Conservation (phyloP, 1,139 yeast species). For the Blastobotrys apis region DNA sequence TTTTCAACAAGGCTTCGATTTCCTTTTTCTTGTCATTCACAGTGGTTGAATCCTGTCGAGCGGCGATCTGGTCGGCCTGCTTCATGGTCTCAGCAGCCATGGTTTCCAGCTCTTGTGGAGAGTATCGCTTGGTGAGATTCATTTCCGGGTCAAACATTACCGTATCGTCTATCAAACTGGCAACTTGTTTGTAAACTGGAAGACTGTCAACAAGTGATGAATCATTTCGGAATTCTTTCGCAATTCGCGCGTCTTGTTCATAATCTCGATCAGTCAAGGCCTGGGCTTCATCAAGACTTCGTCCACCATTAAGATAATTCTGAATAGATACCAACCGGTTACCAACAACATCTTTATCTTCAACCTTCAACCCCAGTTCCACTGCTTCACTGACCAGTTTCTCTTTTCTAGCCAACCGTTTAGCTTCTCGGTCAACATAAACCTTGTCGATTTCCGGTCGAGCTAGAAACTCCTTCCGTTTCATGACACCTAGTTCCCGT, state of each 20-base stretch:
- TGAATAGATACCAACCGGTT: slow-evolving; percentile 44
- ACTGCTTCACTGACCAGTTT: slow-evolving; percentile 28
- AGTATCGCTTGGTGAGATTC: slow-evolving; percentile 21
- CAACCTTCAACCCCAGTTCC: slow-evolving; percentile 29
- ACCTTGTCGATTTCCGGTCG: slow-evolving; percentile 47
- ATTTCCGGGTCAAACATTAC: slow-evolving; percentile 26
- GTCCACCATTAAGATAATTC: slow-evolving; percentile 46
- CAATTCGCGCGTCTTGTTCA: slow-evolving; percentile 47
- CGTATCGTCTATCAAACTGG: slow-evolving; percentile 21
- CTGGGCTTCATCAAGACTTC: slow-evolving; percentile 47
- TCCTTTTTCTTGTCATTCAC: slow-evolving; percentile 22
- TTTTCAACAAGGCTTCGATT: slow-evolving; percentile 34
- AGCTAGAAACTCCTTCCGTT: slow-evolving; percentile 58
- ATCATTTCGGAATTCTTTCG: slow-evolving; percentile 39
- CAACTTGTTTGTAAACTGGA: slow-evolving; percentile 35
- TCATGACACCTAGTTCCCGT: slow-evolving; percentile 53
- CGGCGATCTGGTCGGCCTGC: slow-evolving; percentile 19
- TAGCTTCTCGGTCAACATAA: slow-evolving; percentile 39
- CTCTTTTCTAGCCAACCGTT: slow-evolving; percentile 35
- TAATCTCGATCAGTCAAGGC: slow-evolving; percentile 53
- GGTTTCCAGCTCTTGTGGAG: slow-evolving; percentile 34
- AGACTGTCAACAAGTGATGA: slow-evolving; percentile 21
- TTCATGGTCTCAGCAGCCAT: slow-evolving; percentile 32
- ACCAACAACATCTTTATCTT: slow-evolving; percentile 14
- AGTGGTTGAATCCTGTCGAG: slow-evolving; percentile 23